Evolutionary conservation across 2,329 filamentous ascomycete species (phyloP).

Genomic region (Diaporthe vaccinii): DNA sequence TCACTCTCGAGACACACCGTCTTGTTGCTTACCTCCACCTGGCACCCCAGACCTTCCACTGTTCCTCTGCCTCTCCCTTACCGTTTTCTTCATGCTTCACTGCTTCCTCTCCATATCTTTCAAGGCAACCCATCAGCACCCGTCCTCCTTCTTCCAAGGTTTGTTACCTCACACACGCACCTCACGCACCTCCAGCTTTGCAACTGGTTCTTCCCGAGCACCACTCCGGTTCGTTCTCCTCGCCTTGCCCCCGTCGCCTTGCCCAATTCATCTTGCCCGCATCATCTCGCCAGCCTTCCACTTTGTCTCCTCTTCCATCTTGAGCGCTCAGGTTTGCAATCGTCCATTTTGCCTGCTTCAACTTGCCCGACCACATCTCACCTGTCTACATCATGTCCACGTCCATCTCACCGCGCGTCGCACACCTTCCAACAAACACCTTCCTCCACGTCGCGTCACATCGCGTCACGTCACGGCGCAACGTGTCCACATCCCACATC

Average conservation of each 20-base stretch:
- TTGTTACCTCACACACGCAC: not conserved
- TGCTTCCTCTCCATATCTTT: not conserved
- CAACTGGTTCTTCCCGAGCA: not conserved
- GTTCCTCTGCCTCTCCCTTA: not conserved
- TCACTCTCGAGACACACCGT: not conserved
- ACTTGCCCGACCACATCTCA: not conserved
- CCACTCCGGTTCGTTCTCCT: too few species aligned
- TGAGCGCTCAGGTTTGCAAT: not conserved
- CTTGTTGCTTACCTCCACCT: not conserved
- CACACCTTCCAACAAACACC: not conserved
- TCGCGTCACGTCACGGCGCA: not conserved
- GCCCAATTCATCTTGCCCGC: not conserved
- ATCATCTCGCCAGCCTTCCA: not conserved
- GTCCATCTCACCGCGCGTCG: too few species aligned
- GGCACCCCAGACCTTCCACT: not conserved
- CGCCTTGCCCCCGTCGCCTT: not conserved
- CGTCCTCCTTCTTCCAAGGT: not conserved
- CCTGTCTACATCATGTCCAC: not conserved
- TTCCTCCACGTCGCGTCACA: not conserved
- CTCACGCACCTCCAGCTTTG: not conserved
- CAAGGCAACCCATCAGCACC: not conserved
- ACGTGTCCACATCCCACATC: not conserved
- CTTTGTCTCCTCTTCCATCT: too few species aligned
- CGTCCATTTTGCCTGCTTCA: not conserved
- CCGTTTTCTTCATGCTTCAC: not conserved